Base-by-base conservation (phyloP, 345 rosid species). In the Microcos paniculata region DNA sequence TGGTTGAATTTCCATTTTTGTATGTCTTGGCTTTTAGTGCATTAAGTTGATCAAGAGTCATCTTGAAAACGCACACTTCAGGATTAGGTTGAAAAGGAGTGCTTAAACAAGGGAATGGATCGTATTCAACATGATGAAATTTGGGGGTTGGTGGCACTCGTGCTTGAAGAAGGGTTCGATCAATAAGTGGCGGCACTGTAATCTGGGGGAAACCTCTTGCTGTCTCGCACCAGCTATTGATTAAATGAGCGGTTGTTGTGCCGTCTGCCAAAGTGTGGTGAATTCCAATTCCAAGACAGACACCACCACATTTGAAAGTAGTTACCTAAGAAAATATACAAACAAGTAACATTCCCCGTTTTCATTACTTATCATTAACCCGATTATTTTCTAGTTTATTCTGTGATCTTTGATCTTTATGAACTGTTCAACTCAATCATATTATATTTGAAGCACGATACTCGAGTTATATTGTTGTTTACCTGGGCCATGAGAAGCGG, bases 191-290 rank as follows among this genome's bases (percentile, higher is more conserved):
- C 21, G 86, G 85, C 65, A 76, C 76, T 15, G 84, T 66, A 30
- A 88, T 68, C 16, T 7, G 80, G 46, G 92, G 87, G 73, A 87
- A 57, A 74, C 93, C 91, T 84, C 96, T 82, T 63, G 96, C 93
- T 30, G 81, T 79, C 74, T 91, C 90, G 30, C 89, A 91, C 96
- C 96, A 89, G 46, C 91, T 83, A 71, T 87, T 89, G 56, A 91
- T 89, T 65, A 91, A 91, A 57, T 91, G 90, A 89, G 87, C 80
- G 9, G 88, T 87, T 40, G 87, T 88, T 69, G 90, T 91, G 9
- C 96, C 96, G 73, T 91, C 96, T 8, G 82, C 81, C 88, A 89
- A 88, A 74, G 93, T 88, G 69, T 91, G 92, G 58, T 89, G 90
- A 86, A 85, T 84, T 80, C 85, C 82, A 26, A 91, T 78, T 45